A percentile compares a stretch with the other conserved stretches of the same genome.
phyloP scores from a whole-genome alignment of 1,284 basidiomycete genomes.

The Trametes hirsuta region DNA sequence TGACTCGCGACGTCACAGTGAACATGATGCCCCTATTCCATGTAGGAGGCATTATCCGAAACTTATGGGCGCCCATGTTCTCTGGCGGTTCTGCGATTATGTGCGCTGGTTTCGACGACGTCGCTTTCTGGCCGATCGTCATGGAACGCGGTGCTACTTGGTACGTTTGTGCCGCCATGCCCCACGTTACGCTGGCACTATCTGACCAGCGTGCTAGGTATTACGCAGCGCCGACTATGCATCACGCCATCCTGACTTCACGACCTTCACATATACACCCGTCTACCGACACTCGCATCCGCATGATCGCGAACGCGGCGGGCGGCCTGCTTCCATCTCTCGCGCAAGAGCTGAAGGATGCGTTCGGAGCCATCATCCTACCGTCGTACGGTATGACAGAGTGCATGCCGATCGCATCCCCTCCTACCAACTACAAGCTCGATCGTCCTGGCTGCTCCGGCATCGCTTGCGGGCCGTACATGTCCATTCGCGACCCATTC shows the following conservation, averaged over 20 bases:
- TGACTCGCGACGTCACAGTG: slow-evolving; percentile 30
- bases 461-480: slow-evolving; percentile 47
- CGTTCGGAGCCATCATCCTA: slow-evolving; percentile 45
- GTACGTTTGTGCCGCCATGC: slow-evolving; percentile 36
- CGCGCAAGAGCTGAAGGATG: slow-evolving; percentile 41
- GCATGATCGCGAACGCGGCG: slow-evolving; percentile 50
- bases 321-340: slow-evolving; percentile 47
- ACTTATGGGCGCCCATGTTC: slow-evolving; percentile 59
- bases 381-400: slow-evolving; percentile 54
- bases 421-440: slow-evolving; percentile 43
- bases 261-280: slow-evolving; percentile 37
- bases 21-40: slow-evolving; percentile 75
- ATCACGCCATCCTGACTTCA: slow-evolving; percentile 46
- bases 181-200: not conserved
- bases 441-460: slow-evolving; percentile 50
- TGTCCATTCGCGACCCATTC: slow-evolving; percentile 45
- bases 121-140: slow-evolving; percentile 61
- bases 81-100: slow-evolving; percentile 62
- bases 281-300: slow-evolving; percentile 39
- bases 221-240: slow-evolving; percentile 49
- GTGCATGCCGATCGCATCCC: slow-evolving; percentile 53
- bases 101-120: slow-evolving; percentile 58
- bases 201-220: slow-evolving; percentile 36
- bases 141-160: slow-evolving; percentile 48
- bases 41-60: slow-evolving; percentile 65